Conservation (phyloP, 2,329 filamentous ascomycete genomes). For the Talaromyces islandicus region DNA sequence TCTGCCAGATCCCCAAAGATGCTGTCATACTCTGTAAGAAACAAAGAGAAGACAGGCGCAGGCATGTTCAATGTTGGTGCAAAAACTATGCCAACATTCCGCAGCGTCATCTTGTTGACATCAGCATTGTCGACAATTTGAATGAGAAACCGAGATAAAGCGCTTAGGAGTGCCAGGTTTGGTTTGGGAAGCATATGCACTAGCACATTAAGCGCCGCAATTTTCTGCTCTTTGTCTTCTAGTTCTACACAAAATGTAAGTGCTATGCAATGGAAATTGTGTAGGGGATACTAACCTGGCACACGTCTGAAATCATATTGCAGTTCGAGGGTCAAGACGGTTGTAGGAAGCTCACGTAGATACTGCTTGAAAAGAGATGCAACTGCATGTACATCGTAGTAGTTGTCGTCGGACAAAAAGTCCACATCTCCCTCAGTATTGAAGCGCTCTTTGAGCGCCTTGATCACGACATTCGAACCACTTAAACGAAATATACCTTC, state of each 20-base stretch:
- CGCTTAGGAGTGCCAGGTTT: conserved; percentile 75
- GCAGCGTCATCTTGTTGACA: conserved; percentile 95
- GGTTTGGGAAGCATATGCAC: conserved; percentile 72
- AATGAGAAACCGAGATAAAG: conserved; percentile 82
- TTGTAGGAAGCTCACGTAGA: conserved; percentile 82
- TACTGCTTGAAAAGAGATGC: conserved; percentile 93
- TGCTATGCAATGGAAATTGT: not conserved
- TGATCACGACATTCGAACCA: conserved; percentile 94
- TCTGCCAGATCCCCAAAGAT: conserved; percentile 71
- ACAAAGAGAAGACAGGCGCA: conserved; percentile 86
- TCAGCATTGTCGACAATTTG: conserved; percentile 86
- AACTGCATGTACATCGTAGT: conserved; percentile 93
- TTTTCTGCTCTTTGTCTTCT: conserved; percentile 67
- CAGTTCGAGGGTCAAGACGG: conserved; percentile 83
- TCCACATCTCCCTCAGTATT: conserved; percentile 90
- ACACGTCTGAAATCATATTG: conserved; percentile 83
- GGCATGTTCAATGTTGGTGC: conserved; percentile 96
- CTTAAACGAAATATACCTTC: conserved; percentile 96
- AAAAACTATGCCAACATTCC: conserved; percentile 97
- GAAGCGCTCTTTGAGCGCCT: conserved; percentile 83
- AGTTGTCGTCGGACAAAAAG: conserved; percentile 68
- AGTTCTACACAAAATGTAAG: conserved; percentile 50
- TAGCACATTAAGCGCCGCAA: conserved; percentile 67
- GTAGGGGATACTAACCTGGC: conserved; percentile 46
- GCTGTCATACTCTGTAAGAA: conserved; percentile 80